phyloP scores from a whole-genome alignment of 129 eudicot species.

The sunflower (Helianthus annuus) region HanXRQr2.0-SUNRISE NC_035438.2:22011333-22011832 shows the following conservation, averaged over 20 bases:
- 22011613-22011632: too few relatives aligned
- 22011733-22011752: slow-evolving; percentile 89
- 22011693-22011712: background rate
- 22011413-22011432: slow-evolving; percentile 68
- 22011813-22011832: background rate
- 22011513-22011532: background rate
- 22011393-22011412: slow-evolving; percentile 86
- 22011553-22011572: slow-evolving; percentile 82
- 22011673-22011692: background rate
- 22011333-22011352: background rate
- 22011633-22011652: too few relatives aligned
- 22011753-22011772: slow-evolving; percentile 83
- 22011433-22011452: slow-evolving; percentile 11
- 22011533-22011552: slow-evolving; percentile 46
- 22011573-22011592: slow-evolving; percentile 87
- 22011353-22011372: slow-evolving; percentile 27
- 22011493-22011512: background rate
- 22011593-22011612: slow-evolving; percentile 59
- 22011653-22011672: background rate
- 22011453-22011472: background rate
- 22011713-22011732: slow-evolving; percentile 54
- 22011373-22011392: slow-evolving; percentile 95
- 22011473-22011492: background rate
- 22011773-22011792: slow-evolving; percentile 87
- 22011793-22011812: slow-evolving; percentile 54